These are phyloP conservation scores for Synchytrium microbalum DNA, from an alignment of 371 early-diverging fungal species.

Conservation along the genomic window DNA sequence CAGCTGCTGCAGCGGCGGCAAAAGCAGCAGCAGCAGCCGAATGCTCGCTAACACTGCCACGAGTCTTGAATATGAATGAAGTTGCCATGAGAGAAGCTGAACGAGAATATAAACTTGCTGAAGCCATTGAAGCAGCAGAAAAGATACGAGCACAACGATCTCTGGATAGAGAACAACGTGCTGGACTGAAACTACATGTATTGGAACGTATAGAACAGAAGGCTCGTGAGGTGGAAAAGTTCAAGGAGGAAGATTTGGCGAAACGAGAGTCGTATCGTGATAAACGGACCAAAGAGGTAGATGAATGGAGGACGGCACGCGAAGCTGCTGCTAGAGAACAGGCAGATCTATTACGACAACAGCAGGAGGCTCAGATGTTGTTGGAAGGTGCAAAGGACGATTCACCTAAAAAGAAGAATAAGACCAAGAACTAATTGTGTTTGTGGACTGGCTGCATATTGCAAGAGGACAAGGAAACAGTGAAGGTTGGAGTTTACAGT, in stretches of 20 bases:
- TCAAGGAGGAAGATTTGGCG: constrained; percentile 22
- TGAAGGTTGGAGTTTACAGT: too few species aligned
- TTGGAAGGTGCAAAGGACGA: constrained; percentile 11
- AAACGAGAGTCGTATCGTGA: constrained; percentile 34
- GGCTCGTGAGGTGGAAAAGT: constrained; percentile 24
- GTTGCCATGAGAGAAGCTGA: constrained; percentile 13
- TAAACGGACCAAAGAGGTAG: constrained; percentile 31
- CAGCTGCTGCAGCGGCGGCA: background rate
- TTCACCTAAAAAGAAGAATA: constrained; percentile 10
- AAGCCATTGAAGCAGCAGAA: constrained; percentile 18
- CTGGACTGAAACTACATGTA: constrained; percentile 17
- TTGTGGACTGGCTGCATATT: background rate
- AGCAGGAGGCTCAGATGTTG: constrained; percentile 1
- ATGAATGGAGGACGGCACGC: constrained; percentile 15
- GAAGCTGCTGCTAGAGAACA: constrained; percentile 23
- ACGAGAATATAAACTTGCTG: constrained; percentile 11
- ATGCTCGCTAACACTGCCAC: constrained; percentile 11
- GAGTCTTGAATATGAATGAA: constrained; percentile 24
- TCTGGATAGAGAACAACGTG: constrained; percentile 27
- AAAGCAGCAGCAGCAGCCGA: background rate
- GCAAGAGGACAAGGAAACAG: too few species aligned
- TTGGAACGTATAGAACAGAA: constrained; percentile 31
- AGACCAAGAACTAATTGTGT: constrained; percentile 9
- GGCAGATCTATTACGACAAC: constrained; percentile 18
- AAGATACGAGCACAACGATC: constrained; percentile 14